Conservation (phyloP, 371 early-diverging fungal genomes). For the Nosema muscidifuracis region DNA sequence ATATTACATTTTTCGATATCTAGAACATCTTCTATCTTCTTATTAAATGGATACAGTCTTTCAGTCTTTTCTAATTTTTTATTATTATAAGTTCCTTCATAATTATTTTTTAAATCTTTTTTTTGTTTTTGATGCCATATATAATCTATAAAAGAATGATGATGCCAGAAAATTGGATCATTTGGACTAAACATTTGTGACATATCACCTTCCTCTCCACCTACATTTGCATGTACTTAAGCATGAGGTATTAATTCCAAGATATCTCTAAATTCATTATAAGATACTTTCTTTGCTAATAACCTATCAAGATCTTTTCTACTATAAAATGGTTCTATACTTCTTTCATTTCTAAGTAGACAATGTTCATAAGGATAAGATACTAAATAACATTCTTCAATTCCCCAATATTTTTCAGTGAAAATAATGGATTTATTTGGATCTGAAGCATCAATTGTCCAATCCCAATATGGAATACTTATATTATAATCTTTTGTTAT, state of each 20-base stretch:
- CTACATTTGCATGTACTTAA: constrained; percentile 63
- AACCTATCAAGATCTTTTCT: constrained; percentile 59
- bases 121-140: constrained; percentile 64
- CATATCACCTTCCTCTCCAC: constrained; percentile 63
- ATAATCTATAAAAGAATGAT: constrained; percentile 66
- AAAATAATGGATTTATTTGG: constrained; percentile 37
- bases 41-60: constrained; percentile 27
- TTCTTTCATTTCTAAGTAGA: constrained; percentile 43
- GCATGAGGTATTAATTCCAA: constrained; percentile 65
- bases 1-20: background rate
- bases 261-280: constrained; percentile 57
- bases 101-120: background rate
- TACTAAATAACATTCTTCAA: constrained; percentile 24
- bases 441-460: constrained; percentile 53
- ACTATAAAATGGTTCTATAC: constrained; percentile 57
- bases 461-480: constrained; percentile 66
- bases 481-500: constrained; percentile 60
- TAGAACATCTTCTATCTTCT: constrained; percentile 12
- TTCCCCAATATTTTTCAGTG: constrained; percentile 16
- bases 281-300: constrained; percentile 53
- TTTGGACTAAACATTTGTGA: constrained; percentile 53
- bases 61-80: constrained; percentile 4
- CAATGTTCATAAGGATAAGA: constrained; percentile 47
- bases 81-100: background rate
- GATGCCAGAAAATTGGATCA: constrained; percentile 66